Evolutionary conservation across 345 rosid species (phyloP).

Genomic region (Alliaria petiolata): DNA sequence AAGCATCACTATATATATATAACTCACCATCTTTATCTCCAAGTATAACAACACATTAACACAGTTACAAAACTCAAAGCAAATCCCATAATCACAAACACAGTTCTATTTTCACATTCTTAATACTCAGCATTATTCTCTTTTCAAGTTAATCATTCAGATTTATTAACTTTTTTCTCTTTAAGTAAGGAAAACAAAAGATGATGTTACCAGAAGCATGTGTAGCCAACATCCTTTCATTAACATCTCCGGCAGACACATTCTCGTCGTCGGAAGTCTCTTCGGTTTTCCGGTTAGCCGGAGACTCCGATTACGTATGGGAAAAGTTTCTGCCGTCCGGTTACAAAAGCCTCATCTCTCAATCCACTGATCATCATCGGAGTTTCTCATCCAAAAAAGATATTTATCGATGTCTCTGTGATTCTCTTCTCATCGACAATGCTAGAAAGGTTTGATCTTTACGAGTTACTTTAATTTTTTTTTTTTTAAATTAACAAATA

Average conservation of each 20-base stretch:
- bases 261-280: conserved; percentile 47
- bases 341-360: conserved; percentile 31
- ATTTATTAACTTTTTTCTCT: not conserved
- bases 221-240: conserved; percentile 48
- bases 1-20: not conserved
- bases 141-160: not conserved
- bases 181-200: not conserved
- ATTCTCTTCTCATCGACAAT: conserved; percentile 44
- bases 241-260: conserved; percentile 59
- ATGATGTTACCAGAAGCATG: conserved; percentile 56
- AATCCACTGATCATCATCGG: conserved; percentile 1
- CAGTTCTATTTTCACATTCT: not conserved
- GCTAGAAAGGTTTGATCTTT: conserved; percentile 39
- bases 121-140: not conserved
- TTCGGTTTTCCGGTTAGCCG: conserved; percentile 47
- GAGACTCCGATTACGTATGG: conserved; percentile 64
- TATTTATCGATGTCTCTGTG: conserved; percentile 47
- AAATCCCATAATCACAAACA: not conserved
- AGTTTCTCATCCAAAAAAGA: conserved; percentile 52
- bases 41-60: too few species aligned
- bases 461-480: not conserved
- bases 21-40: not conserved
- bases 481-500: not conserved
- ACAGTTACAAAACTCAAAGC: not conserved
- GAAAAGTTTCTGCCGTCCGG: conserved; percentile 49